Evolutionary conservation across 202 grass and related monocot species (phyloP).

Genomic region (Setaria viridis): DNA sequence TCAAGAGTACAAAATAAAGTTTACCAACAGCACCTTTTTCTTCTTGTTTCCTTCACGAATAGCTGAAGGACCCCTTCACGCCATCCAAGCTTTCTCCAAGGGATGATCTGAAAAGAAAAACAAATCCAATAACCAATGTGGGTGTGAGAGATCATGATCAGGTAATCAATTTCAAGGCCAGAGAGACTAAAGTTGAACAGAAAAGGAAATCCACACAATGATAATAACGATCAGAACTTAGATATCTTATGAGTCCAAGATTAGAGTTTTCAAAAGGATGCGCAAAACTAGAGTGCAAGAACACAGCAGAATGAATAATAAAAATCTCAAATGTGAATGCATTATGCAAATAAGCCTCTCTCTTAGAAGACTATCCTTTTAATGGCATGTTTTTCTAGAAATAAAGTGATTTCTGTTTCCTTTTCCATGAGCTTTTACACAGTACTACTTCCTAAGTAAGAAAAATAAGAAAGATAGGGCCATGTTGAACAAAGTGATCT

Average conservation of each 20-base stretch:
- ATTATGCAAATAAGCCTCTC: not conserved
- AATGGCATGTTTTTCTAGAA: not conserved
- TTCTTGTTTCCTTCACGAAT: slow-evolving; percentile 39
- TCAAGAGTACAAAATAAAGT: slow-evolving; percentile 7
- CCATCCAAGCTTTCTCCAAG: slow-evolving; percentile 82
- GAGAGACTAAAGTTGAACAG: not conserved
- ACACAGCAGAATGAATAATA: slow-evolving; percentile 13
- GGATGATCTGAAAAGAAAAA: slow-evolving; percentile 35
- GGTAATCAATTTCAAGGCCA: slow-evolving; percentile 1
- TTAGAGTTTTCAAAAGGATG: not conserved
- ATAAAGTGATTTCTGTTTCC: not conserved
- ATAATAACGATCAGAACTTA: not conserved
- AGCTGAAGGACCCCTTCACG: slow-evolving; percentile 71
- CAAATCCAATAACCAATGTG: slow-evolving; percentile 6
- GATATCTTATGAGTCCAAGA: not conserved
- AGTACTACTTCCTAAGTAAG: not conserved
- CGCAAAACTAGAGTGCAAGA: not conserved
- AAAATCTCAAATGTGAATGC: not conserved
- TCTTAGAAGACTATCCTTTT: not conserved
- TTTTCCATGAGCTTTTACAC: not conserved
- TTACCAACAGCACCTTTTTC: not conserved
- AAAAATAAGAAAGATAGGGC: not conserved
- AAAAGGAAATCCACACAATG: not conserved
- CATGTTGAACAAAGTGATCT: not conserved
- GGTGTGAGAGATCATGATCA: not conserved